A percentile compares a stretch with the other conserved stretches of the same genome.
Conservation (phyloP, 2,329 filamentous ascomycete species). For the Xylaria multiplex region DNA sequence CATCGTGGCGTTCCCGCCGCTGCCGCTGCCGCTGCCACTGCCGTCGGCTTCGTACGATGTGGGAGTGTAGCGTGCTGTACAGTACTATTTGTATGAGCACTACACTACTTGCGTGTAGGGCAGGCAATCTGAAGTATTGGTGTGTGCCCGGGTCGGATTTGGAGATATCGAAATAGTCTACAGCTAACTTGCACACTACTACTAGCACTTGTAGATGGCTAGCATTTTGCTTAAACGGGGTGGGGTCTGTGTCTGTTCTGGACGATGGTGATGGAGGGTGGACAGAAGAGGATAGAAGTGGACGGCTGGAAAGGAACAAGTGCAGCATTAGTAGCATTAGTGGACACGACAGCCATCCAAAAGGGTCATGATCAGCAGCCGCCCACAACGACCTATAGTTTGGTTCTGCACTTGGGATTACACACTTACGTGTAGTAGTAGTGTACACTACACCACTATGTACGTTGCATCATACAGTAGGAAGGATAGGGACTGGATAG, state of each 20-base stretch:
- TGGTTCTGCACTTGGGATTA: slow-evolving; percentile 27
- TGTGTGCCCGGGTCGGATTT: slow-evolving; percentile 5
- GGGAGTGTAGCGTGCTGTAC: background rate
- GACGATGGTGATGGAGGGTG: slow-evolving; percentile 26
- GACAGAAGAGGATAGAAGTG: background rate
- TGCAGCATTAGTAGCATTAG: slow-evolving; percentile 37
- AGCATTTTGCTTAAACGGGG: slow-evolving; percentile 28
- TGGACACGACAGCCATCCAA: slow-evolving; percentile 33
- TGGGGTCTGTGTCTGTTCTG: slow-evolving; percentile 26
- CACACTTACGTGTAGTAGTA: too few species aligned
- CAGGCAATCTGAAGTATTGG: background rate
- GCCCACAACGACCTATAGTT: slow-evolving; percentile 44
- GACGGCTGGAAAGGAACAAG: slow-evolving; percentile 31
- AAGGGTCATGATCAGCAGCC: slow-evolving; percentile 38
- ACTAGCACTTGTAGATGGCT: background rate
- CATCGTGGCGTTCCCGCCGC: slow-evolving; percentile 23
- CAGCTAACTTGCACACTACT: too few species aligned
- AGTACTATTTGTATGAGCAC: background rate
- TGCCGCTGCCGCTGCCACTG: slow-evolving; percentile 1
- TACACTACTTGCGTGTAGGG: background rate
- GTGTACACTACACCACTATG: too few species aligned
- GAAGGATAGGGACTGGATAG: too few species aligned
- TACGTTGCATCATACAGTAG: too few species aligned
- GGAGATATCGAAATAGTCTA: slow-evolving; percentile 5
- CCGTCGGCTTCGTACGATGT: slow-evolving; percentile 1